These are phyloP conservation scores for Neonectria punicea DNA, from an alignment of 2,329 filamentous ascomycete genomes.

Conservation along the genomic window DNA sequence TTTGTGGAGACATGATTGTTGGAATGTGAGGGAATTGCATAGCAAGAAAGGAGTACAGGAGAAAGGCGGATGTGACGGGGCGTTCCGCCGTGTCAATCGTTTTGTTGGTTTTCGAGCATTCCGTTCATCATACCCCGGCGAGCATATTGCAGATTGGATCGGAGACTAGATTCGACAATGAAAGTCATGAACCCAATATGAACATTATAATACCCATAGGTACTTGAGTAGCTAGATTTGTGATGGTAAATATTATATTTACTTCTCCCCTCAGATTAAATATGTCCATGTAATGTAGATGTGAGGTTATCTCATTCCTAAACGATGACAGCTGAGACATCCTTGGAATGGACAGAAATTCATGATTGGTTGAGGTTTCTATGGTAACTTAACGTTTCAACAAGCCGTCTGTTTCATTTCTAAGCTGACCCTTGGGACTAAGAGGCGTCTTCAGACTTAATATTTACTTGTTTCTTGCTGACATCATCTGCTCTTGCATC, in stretches of 20 bases:
- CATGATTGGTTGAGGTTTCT: background rate
- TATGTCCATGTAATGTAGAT: background rate
- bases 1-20: slow-evolving; percentile 43
- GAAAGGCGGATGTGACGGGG: slow-evolving; percentile 36
- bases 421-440: background rate
- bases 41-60: slow-evolving; percentile 44
- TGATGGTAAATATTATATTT: background rate
- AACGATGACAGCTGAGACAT: background rate
- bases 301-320: background rate
- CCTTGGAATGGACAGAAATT: background rate
- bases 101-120: slow-evolving; percentile 44
- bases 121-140: slow-evolving; percentile 44
- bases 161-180: slow-evolving; percentile 42
- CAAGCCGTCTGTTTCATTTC: background rate
- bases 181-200: slow-evolving; percentile 39
- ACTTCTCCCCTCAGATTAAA: no score
- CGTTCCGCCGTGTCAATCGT: slow-evolving; percentile 29
- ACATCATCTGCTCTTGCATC: no score
- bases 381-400: background rate
- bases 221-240: background rate
- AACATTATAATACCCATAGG: slow-evolving; percentile 32
- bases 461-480: no score
- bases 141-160: slow-evolving; percentile 43
- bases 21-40: slow-evolving; percentile 47
- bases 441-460: background rate